Evolutionary conservation across 2,329 filamentous ascomycete genomes (phyloP), one percentile per base, ranked within the genome.

Genomic region (Verticillium nonalfalfae): DNA sequence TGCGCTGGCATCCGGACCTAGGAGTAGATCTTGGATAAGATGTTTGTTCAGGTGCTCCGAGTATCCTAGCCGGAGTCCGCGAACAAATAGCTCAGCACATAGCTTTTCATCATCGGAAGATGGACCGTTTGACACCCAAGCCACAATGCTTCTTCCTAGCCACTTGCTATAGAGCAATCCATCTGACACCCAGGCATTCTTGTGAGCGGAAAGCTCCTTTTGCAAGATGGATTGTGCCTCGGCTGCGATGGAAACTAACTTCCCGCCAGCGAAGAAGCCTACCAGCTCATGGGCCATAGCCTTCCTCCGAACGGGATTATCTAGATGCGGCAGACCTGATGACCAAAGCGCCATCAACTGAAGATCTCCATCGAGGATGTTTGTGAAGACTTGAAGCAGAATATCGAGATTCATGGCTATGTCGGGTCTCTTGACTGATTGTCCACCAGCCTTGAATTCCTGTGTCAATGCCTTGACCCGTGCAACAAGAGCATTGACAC

Each of bases 401-500:
- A 78, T 76, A 0, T 66, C 68, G 1, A 85, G 64, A 61, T 82
- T 79, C 31, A 83, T 73, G 4, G 70, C 63, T 3, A 78, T 59
- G 61, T 81, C 77, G 0, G 77, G 74, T 7, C 77, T 71, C 62
- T 76, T 79, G 0, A 73, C 57, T 31, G 72, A 73, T 60, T 75
- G 70, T 1, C 69, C 63, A 9, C 74, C 73, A 0, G 73, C 66
- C 59, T 78, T 83, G 13, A 75, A 75, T 64, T 84, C 79, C 57
- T 81, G 78, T 7, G 88, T 80, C 18, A 91, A 76, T 21, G 82
- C 79, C 62, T 85, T 86, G 35, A 96, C 76, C 59, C 89, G 85
- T n/a, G 87, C 81, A 10, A 93, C 72, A 34, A 93, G 71, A n/a
- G 90, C 89, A 64, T 92, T 94, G 36, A 97, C 73, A 0, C 93